Base-by-base conservation (phyloP, 306 rosid genomes). In the Pachyrhizus erosus region DNA sequence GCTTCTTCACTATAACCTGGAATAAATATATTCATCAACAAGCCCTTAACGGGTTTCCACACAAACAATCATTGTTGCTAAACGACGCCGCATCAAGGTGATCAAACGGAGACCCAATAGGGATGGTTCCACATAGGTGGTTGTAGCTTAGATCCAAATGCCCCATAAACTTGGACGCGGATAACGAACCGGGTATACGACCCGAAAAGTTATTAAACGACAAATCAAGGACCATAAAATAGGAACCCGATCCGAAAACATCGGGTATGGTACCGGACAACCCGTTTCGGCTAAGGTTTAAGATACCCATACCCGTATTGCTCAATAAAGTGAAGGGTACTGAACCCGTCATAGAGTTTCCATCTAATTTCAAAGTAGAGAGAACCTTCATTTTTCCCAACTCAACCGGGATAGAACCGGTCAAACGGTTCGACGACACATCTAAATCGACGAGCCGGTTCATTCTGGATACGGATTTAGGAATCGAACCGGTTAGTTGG, bases 91-190 rank as follows among this genome's bases (percentile, higher is more conserved):
- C 97, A 66, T 91, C 97, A 0, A 93, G 83, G 52, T 93, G 98
- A 67, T 96, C 96, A 46, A 96, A 93, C 0, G 93, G 93, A 23
- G 92, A 80, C 7, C 99, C 99, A 5, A 88, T 67, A n/a, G 98
- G 99, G 33, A 96, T 96, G 34, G 89, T 55, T 33, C 99, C 98
- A 62, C 99, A 96, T 0, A 93, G 85, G 20, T 93, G 99, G 78
- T 93, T 96, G 80, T 92, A 83, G 49, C 97, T 92, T 23, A 96
- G 42, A 75, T 96, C 96, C 87, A 96, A 54, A 73, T 96, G 99
- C 1, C 98, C 98, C 51, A 96, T 82, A 37, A 74, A 96, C 75
- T 89, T 90, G 0, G 91, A 88, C 18, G 91, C 54, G 18, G 96
- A 89, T 18, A 93, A 70, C 2, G 98, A 84, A n/a, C 71, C 33